Base-by-base conservation (phyloP, 495 filamentous ascomycete species). In the Hyaloscypha hepaticicola region DNA sequence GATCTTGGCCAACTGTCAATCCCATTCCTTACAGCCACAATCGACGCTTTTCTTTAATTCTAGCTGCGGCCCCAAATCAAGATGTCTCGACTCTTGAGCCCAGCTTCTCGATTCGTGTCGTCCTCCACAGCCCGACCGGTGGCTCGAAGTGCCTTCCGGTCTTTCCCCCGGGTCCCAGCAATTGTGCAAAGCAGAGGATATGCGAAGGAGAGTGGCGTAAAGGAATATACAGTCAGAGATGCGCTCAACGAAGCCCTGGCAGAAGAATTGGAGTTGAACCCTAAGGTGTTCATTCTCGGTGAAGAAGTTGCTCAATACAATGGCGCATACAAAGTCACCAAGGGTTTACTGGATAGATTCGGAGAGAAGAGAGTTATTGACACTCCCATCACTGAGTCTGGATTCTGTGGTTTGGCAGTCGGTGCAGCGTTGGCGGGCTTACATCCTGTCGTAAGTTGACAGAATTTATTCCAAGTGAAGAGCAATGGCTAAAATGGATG, bases 221-320 rank as follows among this genome's bases (percentile, higher is more conserved):
- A 97, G 82, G 91, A 99, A 72, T 91, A 97, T 78, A 96, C 95
- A 51, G 95, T 98, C 69, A 86, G 95, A 79, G 95, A 99, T 75
- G 95, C 95, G 64, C 78, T 99, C 75, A 99, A 99, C 77, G 95
- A 99, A 78, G 95, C 95, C 50, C 87, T 99, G 76, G 91, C 93
- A 28, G 95, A 99, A 82, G 95, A 99, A 83, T 83, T 99, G 78
- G 95, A 98, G 83, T 73, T 78, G 75, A 96, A 99, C 79, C 79
- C 84, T 64, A 98, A 96, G 83, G 93, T 96, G 65, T 97, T 96
- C 81, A 82, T 99, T 69, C 75, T 99, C 69, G 95, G 95, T 61
- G 95, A 99, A 82, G 95, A 99, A 81, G 96, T 99, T 66, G 95
- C 95, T 70, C 95, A 99, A 80, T 99, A 98, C 80, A 97, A 99